Conservation (phyloP, 163 green algal species). For the Coccomyxa subellipsoidea region DNA sequence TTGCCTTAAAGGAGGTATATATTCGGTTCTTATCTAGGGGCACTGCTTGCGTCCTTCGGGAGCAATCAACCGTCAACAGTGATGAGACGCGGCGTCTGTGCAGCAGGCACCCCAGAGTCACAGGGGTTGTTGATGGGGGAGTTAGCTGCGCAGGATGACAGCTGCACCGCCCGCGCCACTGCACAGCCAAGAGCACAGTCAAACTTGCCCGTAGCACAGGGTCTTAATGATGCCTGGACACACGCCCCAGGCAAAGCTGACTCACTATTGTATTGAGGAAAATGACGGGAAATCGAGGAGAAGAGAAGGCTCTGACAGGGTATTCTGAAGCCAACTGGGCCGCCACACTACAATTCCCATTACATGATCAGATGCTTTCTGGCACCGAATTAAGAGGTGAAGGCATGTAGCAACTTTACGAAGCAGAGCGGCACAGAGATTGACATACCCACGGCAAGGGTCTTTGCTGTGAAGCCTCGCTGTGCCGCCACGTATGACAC, state of each 20-base stretch:
- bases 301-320: too few relatives aligned
- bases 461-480: background rate
- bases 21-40: too few relatives aligned
- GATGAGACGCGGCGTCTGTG: background rate
- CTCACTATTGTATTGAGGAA: background rate
- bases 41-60: background rate
- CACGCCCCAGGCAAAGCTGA: background rate
- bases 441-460: background rate
- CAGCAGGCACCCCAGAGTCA: background rate
- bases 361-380: too few relatives aligned
- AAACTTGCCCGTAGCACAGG: too few relatives aligned
- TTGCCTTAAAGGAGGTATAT: too few relatives aligned
- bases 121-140: background rate
- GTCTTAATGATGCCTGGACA: background rate
- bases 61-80: background rate
- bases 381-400: too few relatives aligned
- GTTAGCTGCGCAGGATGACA: background rate
- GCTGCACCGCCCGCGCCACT: slow-evolving; percentile 1
- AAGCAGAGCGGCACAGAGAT: background rate
- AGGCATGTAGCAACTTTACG: too few relatives aligned
- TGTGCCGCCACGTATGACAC: background rate
- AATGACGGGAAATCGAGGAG: too few relatives aligned
- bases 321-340: too few relatives aligned
- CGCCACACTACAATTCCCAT: too few relatives aligned
- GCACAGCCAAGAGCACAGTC: too few relatives aligned